Evolutionary conservation across 2,329 filamentous ascomycete species (phyloP), one percentile per base, ranked within the genome.

Genomic region (Apiospora saccharicola): DNA sequence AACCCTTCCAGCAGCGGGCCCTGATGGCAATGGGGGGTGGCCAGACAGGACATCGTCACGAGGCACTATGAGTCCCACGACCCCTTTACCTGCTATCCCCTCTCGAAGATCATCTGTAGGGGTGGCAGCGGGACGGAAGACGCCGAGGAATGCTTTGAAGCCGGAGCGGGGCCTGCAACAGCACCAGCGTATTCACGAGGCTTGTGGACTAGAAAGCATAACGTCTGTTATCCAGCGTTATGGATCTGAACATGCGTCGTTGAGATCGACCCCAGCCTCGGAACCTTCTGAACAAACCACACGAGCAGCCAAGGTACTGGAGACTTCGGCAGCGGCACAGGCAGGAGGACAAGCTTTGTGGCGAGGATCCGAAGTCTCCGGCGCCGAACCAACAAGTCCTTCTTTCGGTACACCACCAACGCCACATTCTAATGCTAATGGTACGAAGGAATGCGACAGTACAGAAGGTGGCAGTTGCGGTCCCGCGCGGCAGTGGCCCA

Each of bases 31-130:
- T 34, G 64, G 10, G 22, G 34, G 37, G 64, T 67, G 67, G 67
- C 67, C 67, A n/a, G 67, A 26, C 19, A 68, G 67, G 26, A 30
- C 19, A 68, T 68, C 67, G 16, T 68, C 67, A 47, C 26, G 67
- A 68, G 44, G 67, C 67, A 19, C 41, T 43, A 14, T 47, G 41
- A 47, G 41, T 30, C 41, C 67, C 44, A 64, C 34, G 12, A 41
- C 57, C 2, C 57, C 57, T 41, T 41, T 64, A 30, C 57, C 57
- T n/a, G 22, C 30, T 34, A 64, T 64, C 13, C 67, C 67, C 67
- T 34, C 43, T 30, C 67, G 41, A 37, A 19, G 67, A 30, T 68
- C 67, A 68, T 68, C 67, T n/a, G 30, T 64, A 22, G 57, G 30
- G 41, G 57, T 13, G 34, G 19, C 34, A 41, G 57, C 57, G 57